Evolutionary conservation across 148 eudicot species (phyloP), one percentile per base, ranked within the genome.

Genomic region (Suaeda aralocaspica): DNA sequence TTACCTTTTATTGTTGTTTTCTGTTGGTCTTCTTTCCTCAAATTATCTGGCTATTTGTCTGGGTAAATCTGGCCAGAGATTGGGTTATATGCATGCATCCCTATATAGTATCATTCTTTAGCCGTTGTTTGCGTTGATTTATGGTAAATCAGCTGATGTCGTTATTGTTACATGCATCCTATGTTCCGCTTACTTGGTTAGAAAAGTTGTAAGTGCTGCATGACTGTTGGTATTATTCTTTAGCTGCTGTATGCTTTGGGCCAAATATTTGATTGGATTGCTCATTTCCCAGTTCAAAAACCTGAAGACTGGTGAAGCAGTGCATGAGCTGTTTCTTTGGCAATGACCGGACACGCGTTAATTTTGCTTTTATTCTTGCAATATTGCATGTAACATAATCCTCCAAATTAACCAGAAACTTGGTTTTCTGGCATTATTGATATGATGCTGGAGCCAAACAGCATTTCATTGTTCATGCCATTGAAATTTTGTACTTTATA

Each of bases 251-350:
- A 25, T 52, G 69, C n/a, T 51, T 36, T 63, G 68, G 60, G 61
- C 49, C 36, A 63, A 62, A 18, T 41, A n/a, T 64, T 72, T 72
- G 76, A 72, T 64, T 13, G 13, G 18, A 45, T n/a, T 73, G 62
- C 66, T 73, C 64, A 44, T 65, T 73, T 73, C 70, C 31, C 76
- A 73, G 76, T 65, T 36, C 30, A 42, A 65, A 55, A 46, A 49
- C 70, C 63, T 18, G 70, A 72, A 73, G 76, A 42, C 44, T 29
- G 62, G 69, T 56, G 76, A 53, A 64, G 68, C 69, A 63, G 75
- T 64, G 56, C 63, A 56, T 53, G 42, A 28, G 64, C 64, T 65
- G 55, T 28, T 73, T 73, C 63, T 70, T 12, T 34, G 63, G 55
- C 76, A 64, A 73, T 51, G 70, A 53, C 46, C 14, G 55, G 36